Conservation (phyloP, 805 yeast genomes). For the Candida jianshihensis region DNA sequence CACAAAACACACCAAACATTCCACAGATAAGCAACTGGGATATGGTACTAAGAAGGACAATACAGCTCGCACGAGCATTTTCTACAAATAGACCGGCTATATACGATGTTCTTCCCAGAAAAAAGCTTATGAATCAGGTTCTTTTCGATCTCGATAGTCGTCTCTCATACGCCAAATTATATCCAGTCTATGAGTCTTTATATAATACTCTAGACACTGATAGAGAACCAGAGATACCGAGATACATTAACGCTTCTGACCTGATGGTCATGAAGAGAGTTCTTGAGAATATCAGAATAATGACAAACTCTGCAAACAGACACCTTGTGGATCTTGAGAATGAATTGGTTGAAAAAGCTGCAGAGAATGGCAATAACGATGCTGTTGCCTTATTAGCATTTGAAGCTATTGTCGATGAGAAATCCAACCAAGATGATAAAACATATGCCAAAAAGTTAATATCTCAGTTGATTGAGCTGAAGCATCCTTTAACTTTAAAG, state of each 20-base stretch:
- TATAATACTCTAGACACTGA: conserved; percentile 38
- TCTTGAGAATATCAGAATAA: conserved; percentile 51
- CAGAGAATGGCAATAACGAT: conserved; percentile 74
- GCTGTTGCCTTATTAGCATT: conserved; percentile 73
- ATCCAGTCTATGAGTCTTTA: conserved; percentile 45
- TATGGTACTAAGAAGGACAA: not conserved
- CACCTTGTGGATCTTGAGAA: conserved; percentile 58
- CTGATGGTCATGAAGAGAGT: conserved; percentile 64
- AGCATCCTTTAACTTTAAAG: conserved; percentile 73
- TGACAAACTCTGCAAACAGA: conserved; percentile 52
- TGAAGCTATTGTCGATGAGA: conserved; percentile 43
- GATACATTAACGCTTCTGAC: conserved; percentile 45
- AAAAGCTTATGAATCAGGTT: conserved; percentile 47
- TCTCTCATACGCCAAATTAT: conserved; percentile 43
- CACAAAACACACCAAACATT: not conserved
- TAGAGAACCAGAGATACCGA: conserved; percentile 31
- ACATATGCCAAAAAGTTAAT: conserved; percentile 57
- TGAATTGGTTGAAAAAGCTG: conserved; percentile 72
- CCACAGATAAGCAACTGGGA: not conserved
- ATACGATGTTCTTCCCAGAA: conserved; percentile 48
- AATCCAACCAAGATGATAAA: conserved; percentile 45
- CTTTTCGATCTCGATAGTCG: conserved; percentile 63
- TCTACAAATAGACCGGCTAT: conserved; percentile 29
- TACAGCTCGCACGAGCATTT: conserved; percentile 5
- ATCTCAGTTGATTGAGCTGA: conserved; percentile 43